Base-by-base conservation (phyloP, 305 asterid species). In the Caryopteris hybrid region DNA sequence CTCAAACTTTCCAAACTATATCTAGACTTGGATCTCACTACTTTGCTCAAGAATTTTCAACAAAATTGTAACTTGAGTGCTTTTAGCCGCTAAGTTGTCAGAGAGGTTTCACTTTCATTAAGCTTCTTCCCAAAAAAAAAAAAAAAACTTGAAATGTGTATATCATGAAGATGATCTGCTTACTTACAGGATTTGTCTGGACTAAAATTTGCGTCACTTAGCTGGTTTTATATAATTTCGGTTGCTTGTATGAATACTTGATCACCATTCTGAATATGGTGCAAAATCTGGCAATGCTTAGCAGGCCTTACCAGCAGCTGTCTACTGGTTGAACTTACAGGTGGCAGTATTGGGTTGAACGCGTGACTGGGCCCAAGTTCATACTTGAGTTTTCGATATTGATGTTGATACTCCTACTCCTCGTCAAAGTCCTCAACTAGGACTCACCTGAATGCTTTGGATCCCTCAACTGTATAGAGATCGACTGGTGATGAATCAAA, bases 241-340 rank as follows among this genome's bases (percentile, higher is more conserved):
- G 18, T 59, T 81, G 63, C 47, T 57, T 68, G 68, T 42, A 55
- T 27, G 67, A 72, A 56, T 62, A 58, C 59, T 17, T 71, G 47
- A 73, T 66, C 83, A 74, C 84, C 88, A 77, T 84, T 81, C 88
- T 86, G 69, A 84, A 79, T 88, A 83, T 82, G 89, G 90, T 83
- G 88, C 75, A 81, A 77, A 79, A 84, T 82, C 79, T 86, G 86
- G 79, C 65, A 81, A 75, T 81, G 86, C 66, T 82, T 68, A 87
- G 81, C 98, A 90, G 98, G 97, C 88, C 90, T 92, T 83, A 92
- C 79, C 85, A 92, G 97, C 96, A 86, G 93, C 90, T 92, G 61
- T 92, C 89, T 90, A 79, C 98, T 92, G 93, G 92, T 86, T 92
- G 85, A 92, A 88, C 91, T 92, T 90, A 86, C 98, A 92, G 98